Evolutionary conservation across 345 rosid species (phyloP).

Genomic region (Cardamine chenopodiifolia): DNA sequence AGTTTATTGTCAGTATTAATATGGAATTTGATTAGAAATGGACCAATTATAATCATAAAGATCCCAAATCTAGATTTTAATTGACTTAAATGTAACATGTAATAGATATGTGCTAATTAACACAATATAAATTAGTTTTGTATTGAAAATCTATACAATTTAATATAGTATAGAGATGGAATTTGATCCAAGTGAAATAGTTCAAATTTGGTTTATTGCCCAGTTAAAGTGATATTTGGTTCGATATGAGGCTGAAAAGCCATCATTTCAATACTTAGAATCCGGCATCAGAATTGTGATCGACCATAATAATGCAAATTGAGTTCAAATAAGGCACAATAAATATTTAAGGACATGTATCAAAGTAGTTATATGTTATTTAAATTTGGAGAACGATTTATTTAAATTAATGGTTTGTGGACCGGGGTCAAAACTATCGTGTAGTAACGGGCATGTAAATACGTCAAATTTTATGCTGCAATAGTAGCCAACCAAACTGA

Average conservation of each 20-base stretch:
- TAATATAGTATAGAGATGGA: neutral
- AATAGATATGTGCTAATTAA: neutral
- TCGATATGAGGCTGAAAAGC: neutral
- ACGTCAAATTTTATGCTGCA: neutral
- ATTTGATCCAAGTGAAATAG: neutral
- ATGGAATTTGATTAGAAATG: neutral
- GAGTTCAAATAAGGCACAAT: neutral
- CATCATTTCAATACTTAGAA: neutral
- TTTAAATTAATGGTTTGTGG: slow-evolving; percentile 14
- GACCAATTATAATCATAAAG: neutral
- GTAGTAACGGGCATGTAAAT: neutral
- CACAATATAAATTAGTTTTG: neutral
- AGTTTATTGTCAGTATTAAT: neutral
- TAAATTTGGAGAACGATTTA: neutral
- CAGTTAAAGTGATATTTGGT: neutral
- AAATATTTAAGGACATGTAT: neutral
- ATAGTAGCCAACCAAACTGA: slow-evolving; percentile 2
- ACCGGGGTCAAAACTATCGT: slow-evolving; percentile 1
- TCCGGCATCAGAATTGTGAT: neutral
- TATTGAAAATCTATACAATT: neutral
- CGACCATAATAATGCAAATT: neutral
- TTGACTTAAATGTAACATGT: neutral
- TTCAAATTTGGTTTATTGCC: neutral
- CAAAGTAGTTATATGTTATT: neutral
- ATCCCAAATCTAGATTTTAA: no score